A percentile compares a stretch with the other conserved stretches of the same genome.
Conservation (phyloP, 768 basidiomycete species). For the Pleurotus giganteus region DNA sequence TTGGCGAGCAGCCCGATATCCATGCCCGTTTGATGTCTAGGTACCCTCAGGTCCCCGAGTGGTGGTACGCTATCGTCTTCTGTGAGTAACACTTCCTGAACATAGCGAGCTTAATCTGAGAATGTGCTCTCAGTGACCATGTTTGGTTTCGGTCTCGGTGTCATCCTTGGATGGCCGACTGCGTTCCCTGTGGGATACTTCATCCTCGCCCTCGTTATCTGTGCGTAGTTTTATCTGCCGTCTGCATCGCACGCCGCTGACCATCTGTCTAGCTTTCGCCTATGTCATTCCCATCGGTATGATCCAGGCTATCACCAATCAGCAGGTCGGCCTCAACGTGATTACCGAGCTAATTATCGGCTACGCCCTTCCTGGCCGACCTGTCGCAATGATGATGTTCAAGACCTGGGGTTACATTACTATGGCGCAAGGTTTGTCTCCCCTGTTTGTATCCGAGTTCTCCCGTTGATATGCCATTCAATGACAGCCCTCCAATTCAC, state of each 20-base stretch:
- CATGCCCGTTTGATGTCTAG: constrained; percentile 81
- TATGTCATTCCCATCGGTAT: constrained; percentile 76
- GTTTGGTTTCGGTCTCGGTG: constrained; percentile 66
- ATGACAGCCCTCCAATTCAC: constrained; percentile 59
- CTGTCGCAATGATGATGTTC: constrained; percentile 84
- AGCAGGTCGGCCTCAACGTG: constrained; percentile 45
- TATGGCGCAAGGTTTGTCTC: constrained; percentile 45
- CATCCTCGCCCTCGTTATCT: constrained; percentile 64
- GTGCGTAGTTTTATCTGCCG: constrained; percentile 25
- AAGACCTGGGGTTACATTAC: constrained; percentile 80
- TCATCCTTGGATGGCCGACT: constrained; percentile 72
- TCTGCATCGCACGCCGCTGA: constrained; percentile 4
- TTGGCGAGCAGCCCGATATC: constrained; percentile 80
- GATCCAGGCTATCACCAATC: constrained; percentile 78
- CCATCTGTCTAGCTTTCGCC: constrained; percentile 36
- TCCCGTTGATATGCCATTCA: not conserved
- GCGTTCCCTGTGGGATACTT: constrained; percentile 37
- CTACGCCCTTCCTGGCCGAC: constrained; percentile 75
- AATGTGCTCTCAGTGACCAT: constrained; percentile 40
- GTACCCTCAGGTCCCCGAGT: constrained; percentile 80
- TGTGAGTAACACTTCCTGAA: constrained; percentile 30
- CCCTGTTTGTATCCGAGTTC: not conserved
- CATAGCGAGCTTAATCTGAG: constrained; percentile 7
- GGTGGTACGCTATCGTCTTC: constrained; percentile 81
- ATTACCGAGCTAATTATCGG: constrained; percentile 82